Conservation (phyloP, 1,284 basidiomycete genomes). For the Tranzscheliella williamsii region DNA sequence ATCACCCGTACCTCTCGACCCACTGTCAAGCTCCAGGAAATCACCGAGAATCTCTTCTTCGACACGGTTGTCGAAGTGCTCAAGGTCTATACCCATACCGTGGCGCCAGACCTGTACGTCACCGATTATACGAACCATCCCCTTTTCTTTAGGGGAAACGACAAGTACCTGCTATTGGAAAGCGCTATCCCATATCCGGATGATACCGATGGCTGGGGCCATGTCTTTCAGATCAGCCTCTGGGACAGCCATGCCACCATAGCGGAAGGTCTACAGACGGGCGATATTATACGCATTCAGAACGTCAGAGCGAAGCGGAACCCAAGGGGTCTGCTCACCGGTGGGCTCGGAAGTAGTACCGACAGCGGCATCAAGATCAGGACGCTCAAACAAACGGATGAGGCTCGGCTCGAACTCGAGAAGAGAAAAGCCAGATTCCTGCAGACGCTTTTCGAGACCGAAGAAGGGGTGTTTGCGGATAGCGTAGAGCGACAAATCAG, state of each 20-base stretch:
- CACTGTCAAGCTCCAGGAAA: slow-evolving; percentile 18
- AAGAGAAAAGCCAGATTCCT: slow-evolving; percentile 13
- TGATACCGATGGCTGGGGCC: slow-evolving; percentile 31
- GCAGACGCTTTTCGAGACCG: slow-evolving; percentile 9
- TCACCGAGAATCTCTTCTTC: slow-evolving; percentile 40
- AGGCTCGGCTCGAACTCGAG: slow-evolving; percentile 20
- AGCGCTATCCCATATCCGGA: slow-evolving; percentile 21
- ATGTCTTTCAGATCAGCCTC: slow-evolving; percentile 48
- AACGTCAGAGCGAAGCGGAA: slow-evolving; percentile 43
- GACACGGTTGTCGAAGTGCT: slow-evolving; percentile 47
- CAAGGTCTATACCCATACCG: slow-evolving; percentile 39
- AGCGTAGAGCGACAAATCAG: slow-evolving; percentile 9
- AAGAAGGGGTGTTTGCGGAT: slow-evolving; percentile 23
- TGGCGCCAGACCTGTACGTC: slow-evolving; percentile 48
- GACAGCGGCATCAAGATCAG: slow-evolving; percentile 42
- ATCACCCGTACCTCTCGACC: slow-evolving; percentile 11
- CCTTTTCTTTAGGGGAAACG: slow-evolving; percentile 37
- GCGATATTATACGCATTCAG: slow-evolving; percentile 46
- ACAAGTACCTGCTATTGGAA: slow-evolving; percentile 27
- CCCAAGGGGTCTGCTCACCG: slow-evolving; percentile 33
- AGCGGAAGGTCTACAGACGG: slow-evolving; percentile 31
- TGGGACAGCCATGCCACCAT: slow-evolving; percentile 46
- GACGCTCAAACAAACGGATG: slow-evolving; percentile 23
- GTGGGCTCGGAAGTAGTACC: slow-evolving; percentile 35
- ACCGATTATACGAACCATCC: slow-evolving; percentile 51